These are phyloP conservation scores for Oryza meyeriana DNA, from an alignment of 176 grass and related monocot genomes.

Conservation along the genomic window DNA sequence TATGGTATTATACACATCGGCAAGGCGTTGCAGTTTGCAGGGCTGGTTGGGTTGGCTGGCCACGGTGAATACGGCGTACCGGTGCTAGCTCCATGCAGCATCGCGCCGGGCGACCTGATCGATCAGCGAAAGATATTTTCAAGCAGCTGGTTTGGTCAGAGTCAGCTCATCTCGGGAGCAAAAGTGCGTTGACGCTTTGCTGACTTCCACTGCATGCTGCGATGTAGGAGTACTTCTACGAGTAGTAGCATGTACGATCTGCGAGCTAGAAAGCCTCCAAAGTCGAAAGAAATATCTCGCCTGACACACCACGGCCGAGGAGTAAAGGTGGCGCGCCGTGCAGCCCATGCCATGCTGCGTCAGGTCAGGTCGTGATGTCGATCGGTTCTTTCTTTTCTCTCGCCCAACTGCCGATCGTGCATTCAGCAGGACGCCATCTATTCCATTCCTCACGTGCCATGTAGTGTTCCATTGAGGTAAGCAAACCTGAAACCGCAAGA, in stretches of 20 bases:
- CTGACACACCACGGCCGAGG: neutral
- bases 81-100: neutral
- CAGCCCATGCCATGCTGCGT: neutral
- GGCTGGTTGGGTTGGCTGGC: neutral
- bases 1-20: neutral
- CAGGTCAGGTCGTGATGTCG: neutral
- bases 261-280: too few relatives aligned
- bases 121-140: neutral
- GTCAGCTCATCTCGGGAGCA: neutral
- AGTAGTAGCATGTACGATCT: too few relatives aligned
- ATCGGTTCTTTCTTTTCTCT: neutral
- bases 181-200: neutral
- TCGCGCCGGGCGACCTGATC: neutral
- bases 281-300: neutral
- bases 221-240: too few relatives aligned
- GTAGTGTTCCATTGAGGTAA: neutral
- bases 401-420: neutral
- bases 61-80: neutral
- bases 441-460: slow-evolving; percentile 1
- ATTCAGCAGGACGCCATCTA: neutral
- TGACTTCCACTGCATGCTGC: neutral
- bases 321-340: slow-evolving; percentile 6
- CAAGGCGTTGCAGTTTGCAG: neutral
- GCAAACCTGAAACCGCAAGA: neutral
- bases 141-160: neutral